Percentiles rank a stretch among this genome's conserved stretches.
Evolutionary conservation across 2,329 filamentous ascomycete species (phyloP).

Genomic region (Pseudogymnoascus sp.): DNA sequence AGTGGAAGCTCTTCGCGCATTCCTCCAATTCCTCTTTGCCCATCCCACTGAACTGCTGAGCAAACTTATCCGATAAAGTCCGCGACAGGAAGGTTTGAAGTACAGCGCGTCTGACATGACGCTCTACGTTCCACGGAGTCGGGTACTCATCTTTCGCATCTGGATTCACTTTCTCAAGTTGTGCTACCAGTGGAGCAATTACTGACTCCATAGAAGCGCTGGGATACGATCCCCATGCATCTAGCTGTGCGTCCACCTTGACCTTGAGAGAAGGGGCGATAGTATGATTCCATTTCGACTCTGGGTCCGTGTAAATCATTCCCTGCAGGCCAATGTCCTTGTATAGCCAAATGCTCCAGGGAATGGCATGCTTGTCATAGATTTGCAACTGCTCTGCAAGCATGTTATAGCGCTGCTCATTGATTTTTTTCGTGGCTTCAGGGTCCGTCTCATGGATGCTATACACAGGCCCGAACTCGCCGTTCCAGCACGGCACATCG

Average conservation of each 20-base stretch:
- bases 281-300: slow-evolving; percentile 43
- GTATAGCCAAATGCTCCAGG: slow-evolving; percentile 55
- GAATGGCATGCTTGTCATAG: slow-evolving; percentile 44
- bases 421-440: slow-evolving; percentile 28
- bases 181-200: slow-evolving; percentile 27
- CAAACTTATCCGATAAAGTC: slow-evolving; percentile 39
- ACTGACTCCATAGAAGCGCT: slow-evolving; percentile 28
- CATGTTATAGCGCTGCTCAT: slow-evolving; percentile 39
- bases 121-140: slow-evolving; percentile 22
- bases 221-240: slow-evolving; percentile 44
- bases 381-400: slow-evolving; percentile 42
- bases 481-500: slow-evolving; percentile 41
- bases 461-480: slow-evolving; percentile 44
- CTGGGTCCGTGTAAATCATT: slow-evolving; percentile 43
- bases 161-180: slow-evolving; percentile 21
- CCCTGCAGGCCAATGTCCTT: slow-evolving; percentile 52
- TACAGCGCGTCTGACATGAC: slow-evolving; percentile 19
- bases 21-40: slow-evolving; percentile 43
- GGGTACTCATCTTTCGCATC: slow-evolving; percentile 23
- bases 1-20: slow-evolving; percentile 41
- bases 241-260: slow-evolving; percentile 45
- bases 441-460: slow-evolving; percentile 26
- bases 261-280: slow-evolving; percentile 47
- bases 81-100: slow-evolving; percentile 15
- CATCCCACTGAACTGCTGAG: slow-evolving; percentile 45